Evolutionary conservation across 2,329 filamentous ascomycete genomes (phyloP).

Genomic region (Calonectria pseudoreteaudii): DNA sequence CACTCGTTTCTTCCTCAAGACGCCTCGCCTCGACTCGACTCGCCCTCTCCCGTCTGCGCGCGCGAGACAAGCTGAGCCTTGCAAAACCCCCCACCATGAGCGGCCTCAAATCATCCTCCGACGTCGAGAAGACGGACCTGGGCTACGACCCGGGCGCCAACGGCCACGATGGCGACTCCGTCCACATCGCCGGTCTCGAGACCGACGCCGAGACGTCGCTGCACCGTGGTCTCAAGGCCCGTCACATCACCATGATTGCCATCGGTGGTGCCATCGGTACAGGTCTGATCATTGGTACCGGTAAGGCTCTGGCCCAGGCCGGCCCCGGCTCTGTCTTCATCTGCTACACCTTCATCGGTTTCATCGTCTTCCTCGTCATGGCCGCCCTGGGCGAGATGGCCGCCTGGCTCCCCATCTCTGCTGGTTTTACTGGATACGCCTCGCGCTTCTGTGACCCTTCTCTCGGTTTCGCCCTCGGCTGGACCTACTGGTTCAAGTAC

Average conservation of each 20-base stretch:
- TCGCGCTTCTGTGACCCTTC: conserved; percentile 83
- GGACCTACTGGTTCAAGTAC: conserved; percentile 81
- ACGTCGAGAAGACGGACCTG: conserved; percentile 41
- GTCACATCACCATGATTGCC: conserved; percentile 71
- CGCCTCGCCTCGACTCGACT: not conserved
- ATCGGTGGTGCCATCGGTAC: conserved; percentile 82
- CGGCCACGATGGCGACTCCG: conserved; percentile 24
- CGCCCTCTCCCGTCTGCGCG: not conserved
- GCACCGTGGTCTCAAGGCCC: conserved; percentile 65
- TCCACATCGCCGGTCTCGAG: conserved; percentile 61
- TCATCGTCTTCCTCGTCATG: conserved; percentile 86
- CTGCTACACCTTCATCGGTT: conserved; percentile 76
- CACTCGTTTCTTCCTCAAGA: not conserved
- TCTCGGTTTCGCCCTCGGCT: conserved; percentile 83
- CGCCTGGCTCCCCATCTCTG: conserved; percentile 80
- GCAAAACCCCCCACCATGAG: conserved; percentile 19
- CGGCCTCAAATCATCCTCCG: conserved; percentile 25
- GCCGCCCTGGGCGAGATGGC: conserved; percentile 87
- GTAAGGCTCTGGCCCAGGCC: conserved; percentile 64
- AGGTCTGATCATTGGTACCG: conserved; percentile 78
- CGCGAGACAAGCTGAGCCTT: not conserved
- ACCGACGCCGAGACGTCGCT: conserved; percentile 61
- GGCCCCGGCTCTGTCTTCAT: conserved; percentile 77
- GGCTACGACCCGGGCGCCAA: conserved; percentile 34
- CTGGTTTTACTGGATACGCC: conserved; percentile 86